phyloP scores from a whole-genome alignment of 2,329 filamentous ascomycete species.

The Phoma sp. region DNA sequence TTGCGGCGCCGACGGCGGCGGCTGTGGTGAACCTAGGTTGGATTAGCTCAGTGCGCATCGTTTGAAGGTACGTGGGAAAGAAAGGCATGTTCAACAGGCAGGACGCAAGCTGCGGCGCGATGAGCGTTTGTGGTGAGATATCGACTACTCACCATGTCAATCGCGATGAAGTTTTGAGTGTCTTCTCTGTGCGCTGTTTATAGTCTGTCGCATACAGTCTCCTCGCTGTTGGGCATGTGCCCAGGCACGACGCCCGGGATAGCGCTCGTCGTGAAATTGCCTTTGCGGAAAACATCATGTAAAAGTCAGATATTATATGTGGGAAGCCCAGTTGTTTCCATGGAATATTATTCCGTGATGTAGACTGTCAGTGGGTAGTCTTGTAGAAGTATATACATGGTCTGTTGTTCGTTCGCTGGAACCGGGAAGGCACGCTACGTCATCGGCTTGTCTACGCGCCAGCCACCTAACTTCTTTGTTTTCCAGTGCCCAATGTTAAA shows the following conservation, averaged over 20 bases:
- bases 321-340: background rate
- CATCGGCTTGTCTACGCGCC: no score
- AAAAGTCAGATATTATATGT: background rate
- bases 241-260: conserved; percentile 11
- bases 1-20: conserved; percentile 24
- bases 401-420: conserved; percentile 20
- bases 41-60: conserved; percentile 8
- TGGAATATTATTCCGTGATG: background rate
- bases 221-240: conserved; percentile 15
- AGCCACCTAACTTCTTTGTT: no score
- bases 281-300: conserved; percentile 18
- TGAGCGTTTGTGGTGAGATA: background rate
- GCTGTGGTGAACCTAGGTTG: conserved; percentile 25
- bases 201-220: conserved; percentile 28
- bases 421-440: no score
- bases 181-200: conserved; percentile 29
- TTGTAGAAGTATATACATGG: conserved; percentile 5
- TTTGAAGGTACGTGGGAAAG: background rate
- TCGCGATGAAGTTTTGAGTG: conserved; percentile 25
- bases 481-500: no score
- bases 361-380: background rate
- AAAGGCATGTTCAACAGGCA: background rate
- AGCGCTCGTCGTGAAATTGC: conserved; percentile 18
- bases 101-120: background rate
- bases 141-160: conserved; percentile 25